phyloP scores from a whole-genome alignment of 306 rosid species.

The Quercus cerris region DNA sequence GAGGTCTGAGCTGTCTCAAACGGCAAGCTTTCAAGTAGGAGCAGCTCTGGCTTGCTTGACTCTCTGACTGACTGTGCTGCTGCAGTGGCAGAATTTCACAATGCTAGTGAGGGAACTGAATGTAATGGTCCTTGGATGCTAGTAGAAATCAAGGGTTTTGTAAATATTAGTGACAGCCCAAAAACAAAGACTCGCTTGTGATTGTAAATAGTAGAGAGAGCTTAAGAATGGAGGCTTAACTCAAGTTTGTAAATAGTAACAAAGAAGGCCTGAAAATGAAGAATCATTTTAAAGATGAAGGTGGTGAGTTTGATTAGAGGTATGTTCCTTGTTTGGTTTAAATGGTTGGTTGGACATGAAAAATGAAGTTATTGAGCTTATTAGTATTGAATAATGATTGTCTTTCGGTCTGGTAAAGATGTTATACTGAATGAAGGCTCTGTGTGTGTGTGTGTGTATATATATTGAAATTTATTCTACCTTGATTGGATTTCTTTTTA shows the following conservation, averaged over 20 bases:
- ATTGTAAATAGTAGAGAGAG: conserved; percentile 76
- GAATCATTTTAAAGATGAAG: conserved; percentile 61
- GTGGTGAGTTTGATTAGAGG: conserved; percentile 58
- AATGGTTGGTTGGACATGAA: neutral
- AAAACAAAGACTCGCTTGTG: conserved; percentile 56
- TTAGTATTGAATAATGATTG: neutral
- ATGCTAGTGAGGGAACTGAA: conserved; percentile 45
- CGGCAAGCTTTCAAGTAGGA: conserved; percentile 46
- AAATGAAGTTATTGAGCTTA: conserved; percentile 3
- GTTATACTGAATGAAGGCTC: no score
- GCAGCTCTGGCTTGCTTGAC: conserved; percentile 33
- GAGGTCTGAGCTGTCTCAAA: conserved; percentile 41
- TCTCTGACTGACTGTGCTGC: conserved; percentile 20
- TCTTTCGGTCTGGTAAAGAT: no score
- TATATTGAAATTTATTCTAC: neutral
- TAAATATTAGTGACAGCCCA: conserved; percentile 60
- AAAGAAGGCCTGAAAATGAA: conserved; percentile 58
- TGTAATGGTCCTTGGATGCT: conserved; percentile 38
- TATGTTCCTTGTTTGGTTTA: conserved; percentile 17
- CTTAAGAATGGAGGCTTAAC: conserved; percentile 60
- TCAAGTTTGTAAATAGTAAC: conserved; percentile 77
- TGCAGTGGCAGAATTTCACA: conserved; percentile 28
- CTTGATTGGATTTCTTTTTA: neutral
- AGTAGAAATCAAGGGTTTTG: conserved; percentile 38
- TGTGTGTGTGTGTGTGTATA: no score